Base-by-base conservation (phyloP, 78 protist species). In the Dictyostelium brefeldianum region DNA sequence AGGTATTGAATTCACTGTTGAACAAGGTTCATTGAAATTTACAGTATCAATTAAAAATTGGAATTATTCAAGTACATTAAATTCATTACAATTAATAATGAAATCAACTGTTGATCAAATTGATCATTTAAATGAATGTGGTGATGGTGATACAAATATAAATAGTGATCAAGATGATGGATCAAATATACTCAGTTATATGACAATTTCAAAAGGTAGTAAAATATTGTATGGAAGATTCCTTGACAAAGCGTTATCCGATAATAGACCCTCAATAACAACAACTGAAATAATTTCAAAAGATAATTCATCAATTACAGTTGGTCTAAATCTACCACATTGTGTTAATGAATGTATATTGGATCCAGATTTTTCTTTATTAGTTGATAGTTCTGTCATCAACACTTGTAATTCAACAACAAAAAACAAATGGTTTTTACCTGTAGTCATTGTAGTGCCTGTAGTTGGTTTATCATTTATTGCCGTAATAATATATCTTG, bases 171-270 rank as follows among this genome's bases (percentile, higher is more conserved):
- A 25, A 25, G 14, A 22, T 22, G 69, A 59, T 57, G 7, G 0
- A 5, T 5, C 14, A 17, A 53, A 56, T 4, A 56, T 18, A 62
- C 11, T 62, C 4, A 62, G 12, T 62, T 62, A 62, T 62, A 62
- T 62, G 70, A 62, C 70, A 62, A 62, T 62, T 25, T 62, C 70
- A 25, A 62, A n/a, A 7, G 27, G 27, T 9, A 31, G 70, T 25
- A 62, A 62, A 62, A 36, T 62, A 62, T 62, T 62, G 22, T 62
- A 62, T 62, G 70, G 70, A 22, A 62, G 70, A 62, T 62, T 62
- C 14, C 10, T 62, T 7, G 36, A 62, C 4, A 62, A 62, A 25
- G 70, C 70, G 22, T 62, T 62, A 62, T 62, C 70, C 11, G 70
- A 62, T 62, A 25, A 29, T 25, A 62, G 70, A 62, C 36, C 70